phyloP scores from a whole-genome alignment of 805 yeast species.

The Torulaspora microellipsoides region DNA sequence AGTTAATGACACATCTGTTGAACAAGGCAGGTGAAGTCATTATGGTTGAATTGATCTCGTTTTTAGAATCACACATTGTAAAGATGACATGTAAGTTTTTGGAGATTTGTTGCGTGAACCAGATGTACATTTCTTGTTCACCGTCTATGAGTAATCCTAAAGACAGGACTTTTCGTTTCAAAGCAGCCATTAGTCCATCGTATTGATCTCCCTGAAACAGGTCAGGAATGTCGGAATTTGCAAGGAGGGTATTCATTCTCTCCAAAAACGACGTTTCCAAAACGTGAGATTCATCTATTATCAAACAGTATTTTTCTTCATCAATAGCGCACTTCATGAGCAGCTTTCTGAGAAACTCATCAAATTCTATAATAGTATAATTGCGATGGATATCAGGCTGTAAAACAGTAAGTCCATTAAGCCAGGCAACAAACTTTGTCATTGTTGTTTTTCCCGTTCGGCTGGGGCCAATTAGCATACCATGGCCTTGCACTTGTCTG shows the following conservation, averaged over 20 bases:
- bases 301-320: conserved; percentile 62
- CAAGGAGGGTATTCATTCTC: conserved; percentile 87
- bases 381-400: conserved; percentile 54
- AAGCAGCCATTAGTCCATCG: conserved; percentile 45
- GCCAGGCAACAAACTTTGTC: conserved; percentile 84
- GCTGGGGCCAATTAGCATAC: conserved; percentile 77
- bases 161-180: conserved; percentile 52
- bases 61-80: conserved; percentile 55
- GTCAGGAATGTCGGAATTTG: conserved; percentile 91
- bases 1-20: conserved; percentile 81
- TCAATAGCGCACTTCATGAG: conserved; percentile 47
- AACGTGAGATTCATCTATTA: conserved; percentile 78
- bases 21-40: conserved; percentile 82
- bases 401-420: conserved; percentile 63
- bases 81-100: conserved; percentile 78
- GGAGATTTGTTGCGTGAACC: conserved; percentile 70
- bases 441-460: conserved; percentile 78
- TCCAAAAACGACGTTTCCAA: conserved; percentile 77
- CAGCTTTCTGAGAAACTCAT: conserved; percentile 51
- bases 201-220: conserved; percentile 74
- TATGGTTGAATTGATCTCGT: conserved; percentile 38
- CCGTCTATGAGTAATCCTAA: conserved; percentile 63
- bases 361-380: conserved; percentile 63
- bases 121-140: conserved; percentile 61
- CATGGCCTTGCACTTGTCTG: conserved; percentile 83